These are phyloP conservation scores for Pseudomonodictys pantanalensis DNA, from an alignment of 495 filamentous ascomycete species.

Conservation along the genomic window DNA sequence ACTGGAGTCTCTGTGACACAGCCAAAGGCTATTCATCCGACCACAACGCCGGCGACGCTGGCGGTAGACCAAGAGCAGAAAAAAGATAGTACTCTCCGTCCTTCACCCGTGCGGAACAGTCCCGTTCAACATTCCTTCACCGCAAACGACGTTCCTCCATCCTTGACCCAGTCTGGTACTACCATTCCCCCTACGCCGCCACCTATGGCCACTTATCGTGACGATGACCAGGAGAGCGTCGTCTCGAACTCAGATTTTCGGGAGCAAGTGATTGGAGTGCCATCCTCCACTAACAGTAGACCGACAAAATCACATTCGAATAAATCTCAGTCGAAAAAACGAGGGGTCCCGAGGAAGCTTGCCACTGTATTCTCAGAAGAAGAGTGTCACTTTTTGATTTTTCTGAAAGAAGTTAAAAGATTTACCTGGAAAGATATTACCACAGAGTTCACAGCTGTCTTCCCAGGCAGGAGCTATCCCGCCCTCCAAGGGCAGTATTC, in stretches of 20 bases:
- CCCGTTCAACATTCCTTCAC: no score
- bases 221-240: background rate
- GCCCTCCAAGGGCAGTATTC: slow-evolving; percentile 15
- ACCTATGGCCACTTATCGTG: no score
- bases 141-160: no score
- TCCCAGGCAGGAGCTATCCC: background rate
- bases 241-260: background rate
- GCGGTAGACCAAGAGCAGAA: no score
- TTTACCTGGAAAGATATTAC: slow-evolving; percentile 10
- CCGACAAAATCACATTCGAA: background rate
- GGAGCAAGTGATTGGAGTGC: background rate
- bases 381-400: slow-evolving; percentile 23
- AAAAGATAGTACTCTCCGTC: no score
- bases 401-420: slow-evolving; percentile 23
- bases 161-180: no score
- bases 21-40: no score
- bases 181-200: no score
- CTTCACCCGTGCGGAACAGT: no score
- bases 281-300: background rate
- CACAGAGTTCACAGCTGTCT: background rate
- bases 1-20: no score
- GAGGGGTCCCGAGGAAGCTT: background rate
- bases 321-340: background rate
- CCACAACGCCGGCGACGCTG: no score
- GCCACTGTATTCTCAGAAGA: background rate